These are phyloP conservation scores for Saccharomycopsis sp. DNA, from an alignment of 805 yeast genomes.

Conservation along the genomic window DNA sequence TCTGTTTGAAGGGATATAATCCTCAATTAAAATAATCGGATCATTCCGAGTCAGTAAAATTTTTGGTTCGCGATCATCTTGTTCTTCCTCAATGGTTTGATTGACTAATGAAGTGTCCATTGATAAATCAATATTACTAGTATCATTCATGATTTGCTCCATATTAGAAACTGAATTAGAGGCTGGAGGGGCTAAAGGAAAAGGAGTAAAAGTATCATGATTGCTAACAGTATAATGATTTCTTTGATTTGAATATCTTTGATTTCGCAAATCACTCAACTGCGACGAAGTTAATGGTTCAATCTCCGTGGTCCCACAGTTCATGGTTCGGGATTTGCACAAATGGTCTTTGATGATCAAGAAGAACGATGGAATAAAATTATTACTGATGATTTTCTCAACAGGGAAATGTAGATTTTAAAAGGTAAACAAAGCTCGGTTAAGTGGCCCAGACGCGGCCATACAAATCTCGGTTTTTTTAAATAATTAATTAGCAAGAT, in stretches of 20 bases:
- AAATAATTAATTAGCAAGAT: too few relatives aligned
- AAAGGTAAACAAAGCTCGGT: too few relatives aligned
- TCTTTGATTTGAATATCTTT: background rate
- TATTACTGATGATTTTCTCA: too few relatives aligned
- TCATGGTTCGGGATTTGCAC: background rate
- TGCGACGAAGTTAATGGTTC: background rate
- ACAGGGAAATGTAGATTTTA: too few relatives aligned
- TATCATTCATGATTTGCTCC: constrained; percentile 16
- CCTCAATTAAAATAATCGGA: constrained; percentile 42
- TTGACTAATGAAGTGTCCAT: constrained; percentile 2
- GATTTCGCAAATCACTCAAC: background rate
- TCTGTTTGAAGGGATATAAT: constrained; percentile 41
- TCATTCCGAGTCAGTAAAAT: constrained; percentile 19
- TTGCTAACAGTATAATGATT: background rate
- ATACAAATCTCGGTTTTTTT: too few relatives aligned
- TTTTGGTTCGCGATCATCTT: constrained; percentile 7
- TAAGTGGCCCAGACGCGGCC: too few relatives aligned
- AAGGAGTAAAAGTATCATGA: constrained; percentile 28
- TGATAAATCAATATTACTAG: constrained; percentile 14
- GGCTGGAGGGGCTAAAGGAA: constrained; percentile 27
- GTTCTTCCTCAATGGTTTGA: background rate
- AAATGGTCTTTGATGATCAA: too few relatives aligned
- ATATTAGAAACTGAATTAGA: constrained; percentile 16
- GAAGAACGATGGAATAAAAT: too few relatives aligned
- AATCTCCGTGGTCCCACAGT: background rate